These are phyloP conservation scores for Sporothrix curviconia DNA, from an alignment of 2,329 filamentous ascomycete species.

Conservation along the genomic window DNA sequence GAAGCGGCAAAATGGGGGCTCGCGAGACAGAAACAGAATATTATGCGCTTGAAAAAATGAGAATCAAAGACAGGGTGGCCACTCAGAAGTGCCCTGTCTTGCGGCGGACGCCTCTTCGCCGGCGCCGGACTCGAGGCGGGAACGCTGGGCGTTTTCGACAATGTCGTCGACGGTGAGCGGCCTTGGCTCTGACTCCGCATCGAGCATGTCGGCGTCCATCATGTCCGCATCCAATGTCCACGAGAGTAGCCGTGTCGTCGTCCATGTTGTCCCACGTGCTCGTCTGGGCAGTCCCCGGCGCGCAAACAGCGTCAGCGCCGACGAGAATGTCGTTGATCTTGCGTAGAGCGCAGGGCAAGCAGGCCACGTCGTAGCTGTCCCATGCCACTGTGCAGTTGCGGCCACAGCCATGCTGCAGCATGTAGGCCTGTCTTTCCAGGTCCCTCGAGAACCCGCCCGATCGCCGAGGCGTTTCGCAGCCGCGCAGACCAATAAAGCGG, in stretches of 20 bases:
- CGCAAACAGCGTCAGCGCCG: not conserved
- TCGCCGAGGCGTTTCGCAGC: conserved; percentile 37
- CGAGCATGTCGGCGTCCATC: not conserved
- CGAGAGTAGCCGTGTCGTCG: too few species aligned
- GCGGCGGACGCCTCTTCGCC: conserved; percentile 40
- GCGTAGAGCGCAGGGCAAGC: conserved; percentile 2
- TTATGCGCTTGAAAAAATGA: not conserved
- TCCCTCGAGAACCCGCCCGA: too few species aligned
- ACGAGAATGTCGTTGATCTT: not conserved
- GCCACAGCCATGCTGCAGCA: not conserved
- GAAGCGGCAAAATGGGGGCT: not conserved
- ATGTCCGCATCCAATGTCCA: too few species aligned
- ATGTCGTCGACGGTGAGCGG: conserved; percentile 43
- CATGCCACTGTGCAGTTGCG: not conserved
- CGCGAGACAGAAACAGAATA: not conserved
- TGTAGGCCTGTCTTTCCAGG: too few species aligned
- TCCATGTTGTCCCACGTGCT: not conserved
- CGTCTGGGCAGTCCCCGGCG: not conserved
- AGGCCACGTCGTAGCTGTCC: not conserved
- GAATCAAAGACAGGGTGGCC: not conserved
- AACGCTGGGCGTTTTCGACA: conserved; percentile 35
- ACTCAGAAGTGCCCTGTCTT: conserved; percentile 32
- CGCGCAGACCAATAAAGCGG: conserved; percentile 64
- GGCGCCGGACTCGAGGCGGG: conserved; percentile 34
- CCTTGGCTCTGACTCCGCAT: too few species aligned